Percentiles rank a stretch among this genome's conserved stretches.
phyloP scores from a whole-genome alignment of 176 grass and related monocot species.

The Chloris gayana region DNA sequence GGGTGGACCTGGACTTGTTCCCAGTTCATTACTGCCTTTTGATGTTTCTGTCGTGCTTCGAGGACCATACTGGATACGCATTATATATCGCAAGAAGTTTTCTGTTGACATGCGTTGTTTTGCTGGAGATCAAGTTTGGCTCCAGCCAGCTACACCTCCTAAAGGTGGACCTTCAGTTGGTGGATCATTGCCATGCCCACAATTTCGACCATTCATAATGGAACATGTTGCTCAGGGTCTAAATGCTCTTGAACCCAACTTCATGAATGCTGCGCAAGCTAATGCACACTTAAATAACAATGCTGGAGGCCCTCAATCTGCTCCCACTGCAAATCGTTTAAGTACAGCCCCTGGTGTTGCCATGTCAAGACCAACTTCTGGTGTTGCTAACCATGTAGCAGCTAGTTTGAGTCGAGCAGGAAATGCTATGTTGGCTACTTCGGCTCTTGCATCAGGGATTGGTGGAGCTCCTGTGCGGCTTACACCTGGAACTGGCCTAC shows the following conservation, averaged over 20 bases:
- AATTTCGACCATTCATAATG: constrained; percentile 99
- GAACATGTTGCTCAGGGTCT: constrained; percentile 99
- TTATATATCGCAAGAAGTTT: constrained; percentile 99
- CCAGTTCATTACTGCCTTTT: constrained; percentile 97
- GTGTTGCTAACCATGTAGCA: constrained; percentile 70
- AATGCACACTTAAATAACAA: constrained; percentile 57
- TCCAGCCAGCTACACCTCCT: constrained; percentile 96
- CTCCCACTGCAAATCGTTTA: constrained; percentile 56
- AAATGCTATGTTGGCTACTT: constrained; percentile 80
- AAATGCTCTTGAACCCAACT: constrained; percentile 92
- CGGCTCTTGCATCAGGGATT: constrained; percentile 74
- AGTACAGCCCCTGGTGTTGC: constrained; percentile 46
- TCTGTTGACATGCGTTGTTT: constrained; percentile 99
- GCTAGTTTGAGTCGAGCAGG: constrained; percentile 71
- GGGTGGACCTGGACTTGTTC: constrained; percentile 92
- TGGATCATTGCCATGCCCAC: constrained; percentile 95
- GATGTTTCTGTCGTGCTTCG: constrained; percentile 98
- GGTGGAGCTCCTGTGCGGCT: constrained; percentile 76
- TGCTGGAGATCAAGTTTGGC: constrained; percentile 98
- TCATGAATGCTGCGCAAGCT: constrained; percentile 59
- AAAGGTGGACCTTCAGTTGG: constrained; percentile 91
- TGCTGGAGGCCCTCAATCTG: constrained; percentile 54
- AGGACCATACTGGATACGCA: constrained; percentile 98
- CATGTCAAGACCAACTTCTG: constrained; percentile 70
- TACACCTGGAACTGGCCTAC: constrained; percentile 72